Evolutionary conservation across 2,329 filamentous ascomycete genomes (phyloP).

Genomic region (Chaetomiaceae sp.): DNA sequence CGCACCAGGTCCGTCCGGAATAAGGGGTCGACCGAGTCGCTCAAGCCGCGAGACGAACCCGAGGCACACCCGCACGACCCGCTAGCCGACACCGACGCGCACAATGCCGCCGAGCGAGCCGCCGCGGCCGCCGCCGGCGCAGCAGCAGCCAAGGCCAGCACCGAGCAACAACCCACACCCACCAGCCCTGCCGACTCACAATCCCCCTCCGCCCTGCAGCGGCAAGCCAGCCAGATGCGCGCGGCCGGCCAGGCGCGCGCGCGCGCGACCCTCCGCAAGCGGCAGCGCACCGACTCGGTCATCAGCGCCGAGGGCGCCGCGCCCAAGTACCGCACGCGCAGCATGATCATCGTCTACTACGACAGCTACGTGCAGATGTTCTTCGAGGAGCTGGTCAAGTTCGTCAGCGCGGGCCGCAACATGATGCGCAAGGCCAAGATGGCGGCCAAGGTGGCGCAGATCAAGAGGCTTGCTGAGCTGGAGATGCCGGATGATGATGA

Average conservation of each 20-base stretch:
- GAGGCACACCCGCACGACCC: slow-evolving; percentile 25
- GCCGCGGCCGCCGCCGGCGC: slow-evolving; percentile 19
- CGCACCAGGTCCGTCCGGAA: slow-evolving; percentile 42
- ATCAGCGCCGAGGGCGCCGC: slow-evolving; percentile 45
- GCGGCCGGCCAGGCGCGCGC: slow-evolving; percentile 43
- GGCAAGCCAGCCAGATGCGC: slow-evolving; percentile 43
- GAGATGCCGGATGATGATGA: slow-evolving; percentile 43
- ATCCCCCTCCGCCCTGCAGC: slow-evolving; percentile 35
- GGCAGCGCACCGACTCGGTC: slow-evolving; percentile 49
- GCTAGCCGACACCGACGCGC: slow-evolving; percentile 13
- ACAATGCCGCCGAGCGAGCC: slow-evolving; percentile 3
- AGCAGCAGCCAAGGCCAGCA: slow-evolving; percentile 18
- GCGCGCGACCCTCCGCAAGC: slow-evolving; percentile 46
- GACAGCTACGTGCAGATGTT: slow-evolving; percentile 80
- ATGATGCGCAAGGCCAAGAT: slow-evolving; percentile 83
- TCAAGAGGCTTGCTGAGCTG: slow-evolving; percentile 55
- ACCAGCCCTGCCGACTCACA: slow-evolving; percentile 33
- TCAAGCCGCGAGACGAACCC: slow-evolving; percentile 46
- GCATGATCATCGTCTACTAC: slow-evolving; percentile 85
- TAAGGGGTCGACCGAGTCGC: slow-evolving; percentile 50
- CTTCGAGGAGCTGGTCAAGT: slow-evolving; percentile 78
- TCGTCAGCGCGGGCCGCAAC: slow-evolving; percentile 75
- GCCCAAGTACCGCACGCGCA: slow-evolving; percentile 62
- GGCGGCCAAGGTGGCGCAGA: slow-evolving; percentile 68
- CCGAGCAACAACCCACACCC: slow-evolving; percentile 28